Base-by-base conservation (phyloP, 768 basidiomycete species). In the Suillus weaverae region DNA sequence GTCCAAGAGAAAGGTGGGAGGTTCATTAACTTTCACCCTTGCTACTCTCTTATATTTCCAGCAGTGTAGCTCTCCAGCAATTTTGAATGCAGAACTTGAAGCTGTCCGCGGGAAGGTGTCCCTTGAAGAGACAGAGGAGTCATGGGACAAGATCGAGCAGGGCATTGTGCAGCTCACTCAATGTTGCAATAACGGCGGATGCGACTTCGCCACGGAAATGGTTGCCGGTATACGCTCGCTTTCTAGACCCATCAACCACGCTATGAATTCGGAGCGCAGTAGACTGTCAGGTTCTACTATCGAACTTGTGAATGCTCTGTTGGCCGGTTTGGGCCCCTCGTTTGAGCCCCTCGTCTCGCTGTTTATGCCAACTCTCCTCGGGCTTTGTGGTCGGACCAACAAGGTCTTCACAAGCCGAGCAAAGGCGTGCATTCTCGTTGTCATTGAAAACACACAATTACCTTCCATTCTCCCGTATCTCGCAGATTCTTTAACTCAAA, bases 361-460 rank as follows among this genome's bases (percentile, higher is more conserved):
- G 14, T 88, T 90, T 70, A 68, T 94, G 50, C 93, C 92, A 0
- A 77, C 86, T 8, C 79, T 95, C 22, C 79, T 95, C 14, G 76
- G 78, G 2, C 77, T 93, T 30, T 92, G 90, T 67, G 81, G 85
- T 20, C 86, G 91, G 26, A 83, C 92, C 22, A 94, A 90, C 81
- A 95, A 93, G 74, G 85, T 95, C 55, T 85, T 91, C 70, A 77
- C 87, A 68, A 83, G 81, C 50, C 89, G 92, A 38, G 89, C 90
- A 2, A 85, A 82, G 65, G 72, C 81, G 0, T 87, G 86, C 68
- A 83, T 94, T 50, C 72, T 83, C 48, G 71, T 81, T 30, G 83
- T 93, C 64, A 82, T 94, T 51, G 86, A 90, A 68, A 74, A 82
- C 54, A 89, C 91, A 0, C 91, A 90, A 66, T 82, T 89, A 11